Evolutionary conservation across 352 stramenopile species (phyloP).

Genomic region (Pythium apleroticum): DNA sequence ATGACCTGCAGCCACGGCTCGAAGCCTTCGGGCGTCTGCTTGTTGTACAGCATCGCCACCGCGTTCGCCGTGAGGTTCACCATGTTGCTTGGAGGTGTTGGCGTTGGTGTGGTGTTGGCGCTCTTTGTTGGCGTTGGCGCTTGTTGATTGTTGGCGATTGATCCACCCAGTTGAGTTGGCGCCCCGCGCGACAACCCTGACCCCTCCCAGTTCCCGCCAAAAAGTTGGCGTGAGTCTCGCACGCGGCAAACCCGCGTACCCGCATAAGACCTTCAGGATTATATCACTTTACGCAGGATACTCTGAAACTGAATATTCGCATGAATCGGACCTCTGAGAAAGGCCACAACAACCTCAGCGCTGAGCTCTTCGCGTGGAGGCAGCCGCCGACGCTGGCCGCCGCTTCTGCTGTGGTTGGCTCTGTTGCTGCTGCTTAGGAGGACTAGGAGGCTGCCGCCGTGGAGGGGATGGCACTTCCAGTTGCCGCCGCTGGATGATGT

Average conservation of each 20-base stretch:
- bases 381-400: slow-evolving; percentile 10
- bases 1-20: slow-evolving; percentile 88
- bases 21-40: slow-evolving; percentile 79
- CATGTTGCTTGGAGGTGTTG: slow-evolving; percentile 40
- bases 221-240: slow-evolving; percentile 6
- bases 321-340: background rate
- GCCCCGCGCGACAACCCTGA: background rate
- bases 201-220: slow-evolving; percentile 23
- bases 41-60: slow-evolving; percentile 85
- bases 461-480: slow-evolving; percentile 30
- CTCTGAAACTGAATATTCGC: background rate
- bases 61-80: slow-evolving; percentile 84
- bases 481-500: slow-evolving; percentile 59
- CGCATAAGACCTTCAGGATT: background rate
- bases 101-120: slow-evolving; percentile 2
- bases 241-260: background rate
- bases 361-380: slow-evolving; percentile 7
- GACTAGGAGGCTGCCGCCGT: background rate
- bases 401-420: background rate
- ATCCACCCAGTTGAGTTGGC: slow-evolving; percentile 15
- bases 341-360: slow-evolving; percentile 2
- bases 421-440: background rate
- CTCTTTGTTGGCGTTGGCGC: slow-evolving; percentile 14
- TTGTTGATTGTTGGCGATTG: slow-evolving; percentile 2
- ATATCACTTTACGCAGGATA: background rate